A percentile compares a stretch with the other conserved stretches of the same genome.
These are phyloP conservation scores for Colletotrichum chrysophilum DNA, from an alignment of 2,329 filamentous ascomycete species.

Conservation along the genomic window DNA sequence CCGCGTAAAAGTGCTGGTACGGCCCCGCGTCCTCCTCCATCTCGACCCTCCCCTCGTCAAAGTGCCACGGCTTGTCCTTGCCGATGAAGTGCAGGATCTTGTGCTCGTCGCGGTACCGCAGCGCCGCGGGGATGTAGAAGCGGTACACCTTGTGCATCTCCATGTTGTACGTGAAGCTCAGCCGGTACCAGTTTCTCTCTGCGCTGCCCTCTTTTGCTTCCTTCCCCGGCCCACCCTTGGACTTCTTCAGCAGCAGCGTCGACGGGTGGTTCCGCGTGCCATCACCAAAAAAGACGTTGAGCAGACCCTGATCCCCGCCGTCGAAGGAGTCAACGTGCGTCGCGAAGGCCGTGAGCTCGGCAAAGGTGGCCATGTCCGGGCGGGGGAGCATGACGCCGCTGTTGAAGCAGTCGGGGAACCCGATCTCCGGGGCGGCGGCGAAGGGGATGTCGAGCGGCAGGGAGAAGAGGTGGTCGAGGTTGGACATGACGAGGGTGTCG, in stretches of 20 bases:
- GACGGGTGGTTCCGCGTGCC: slow-evolving; percentile 41
- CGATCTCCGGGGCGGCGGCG: slow-evolving; percentile 66
- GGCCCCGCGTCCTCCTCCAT: slow-evolving; percentile 2
- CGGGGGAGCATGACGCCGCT: slow-evolving; percentile 70
- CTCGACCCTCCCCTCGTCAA: slow-evolving; percentile 24
- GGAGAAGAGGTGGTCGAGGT: slow-evolving; percentile 75
- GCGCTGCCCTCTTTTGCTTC: too few relatives aligned
- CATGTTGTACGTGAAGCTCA: slow-evolving; percentile 28
- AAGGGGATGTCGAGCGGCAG: slow-evolving; percentile 50
- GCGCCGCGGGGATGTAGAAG: slow-evolving; percentile 25
- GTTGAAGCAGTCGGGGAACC: slow-evolving; percentile 78
- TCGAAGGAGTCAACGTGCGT: slow-evolving; percentile 73
- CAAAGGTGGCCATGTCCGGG: slow-evolving; percentile 69
- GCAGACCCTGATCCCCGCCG: slow-evolving; percentile 72
- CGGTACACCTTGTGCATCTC: slow-evolving; percentile 27
- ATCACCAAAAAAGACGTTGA: slow-evolving; percentile 68
- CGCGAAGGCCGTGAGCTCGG: slow-evolving; percentile 65
- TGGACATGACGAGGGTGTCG: slow-evolving; percentile 65
- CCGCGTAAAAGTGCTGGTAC: slow-evolving; percentile 22
- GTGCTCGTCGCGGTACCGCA: slow-evolving; percentile 41
- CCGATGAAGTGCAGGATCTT: slow-evolving; percentile 74
- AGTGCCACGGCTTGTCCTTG: slow-evolving; percentile 67
- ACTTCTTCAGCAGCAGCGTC: not conserved
- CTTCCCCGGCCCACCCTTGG: not conserved
- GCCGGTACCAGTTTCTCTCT: slow-evolving; percentile 26